Conservation (phyloP, 257 asterid genomes). For the Solanum okadae region DNA sequence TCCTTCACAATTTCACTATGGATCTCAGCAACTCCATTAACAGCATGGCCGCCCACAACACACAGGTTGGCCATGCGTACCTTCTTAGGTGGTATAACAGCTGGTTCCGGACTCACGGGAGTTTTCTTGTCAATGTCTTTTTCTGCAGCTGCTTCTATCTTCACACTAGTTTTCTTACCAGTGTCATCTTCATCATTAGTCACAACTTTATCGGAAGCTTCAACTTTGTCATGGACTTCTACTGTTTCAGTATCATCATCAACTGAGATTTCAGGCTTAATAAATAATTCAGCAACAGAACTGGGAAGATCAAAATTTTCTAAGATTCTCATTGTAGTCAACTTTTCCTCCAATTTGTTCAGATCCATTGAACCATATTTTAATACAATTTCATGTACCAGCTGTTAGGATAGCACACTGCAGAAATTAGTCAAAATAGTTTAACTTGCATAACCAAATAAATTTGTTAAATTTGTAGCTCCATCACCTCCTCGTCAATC, state of each 20-base stretch:
- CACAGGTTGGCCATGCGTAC: conserved; percentile 86
- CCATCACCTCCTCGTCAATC: conserved; percentile 69
- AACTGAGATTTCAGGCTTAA: neutral
- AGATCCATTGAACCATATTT: conserved; percentile 46
- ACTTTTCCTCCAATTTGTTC: conserved; percentile 45
- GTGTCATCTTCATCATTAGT: conserved; percentile 16
- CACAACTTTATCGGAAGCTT: conserved; percentile 11
- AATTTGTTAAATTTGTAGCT: neutral
- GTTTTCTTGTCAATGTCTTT: conserved; percentile 18
- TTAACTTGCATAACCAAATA: conserved; percentile 3
- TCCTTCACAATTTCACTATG: conserved; percentile 77
- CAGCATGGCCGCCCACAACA: conserved; percentile 85
- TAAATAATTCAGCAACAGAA: conserved; percentile 29
- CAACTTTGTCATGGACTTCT: conserved; percentile 4
- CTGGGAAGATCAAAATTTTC: conserved; percentile 72
- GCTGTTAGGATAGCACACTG: conserved; percentile 30
- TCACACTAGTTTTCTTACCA: neutral
- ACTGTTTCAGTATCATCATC: conserved; percentile 13
- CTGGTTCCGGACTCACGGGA: conserved; percentile 18
- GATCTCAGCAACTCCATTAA: conserved; percentile 84
- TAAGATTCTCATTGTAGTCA: conserved; percentile 61
- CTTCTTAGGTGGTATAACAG: conserved; percentile 45
- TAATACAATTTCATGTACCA: conserved; percentile 52
- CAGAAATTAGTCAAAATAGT: conserved; percentile 12
- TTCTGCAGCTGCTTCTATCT: conserved; percentile 16